A percentile compares a stretch with the other conserved stretches of the same genome.
phyloP scores from a whole-genome alignment of 208 protist species.

The Cochliopodium minus region DNA sequence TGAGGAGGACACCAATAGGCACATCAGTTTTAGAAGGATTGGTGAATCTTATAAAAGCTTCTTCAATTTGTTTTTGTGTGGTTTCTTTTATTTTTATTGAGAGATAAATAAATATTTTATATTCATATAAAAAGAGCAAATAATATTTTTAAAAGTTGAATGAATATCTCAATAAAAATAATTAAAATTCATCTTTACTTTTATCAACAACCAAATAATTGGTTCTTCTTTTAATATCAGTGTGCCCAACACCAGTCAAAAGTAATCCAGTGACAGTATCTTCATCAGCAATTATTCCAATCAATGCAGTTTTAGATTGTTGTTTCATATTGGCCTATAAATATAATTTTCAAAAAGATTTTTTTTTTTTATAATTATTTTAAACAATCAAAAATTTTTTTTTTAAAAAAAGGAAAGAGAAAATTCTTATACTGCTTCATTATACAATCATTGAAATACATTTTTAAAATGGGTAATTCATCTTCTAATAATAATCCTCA shows the following conservation, averaged over 20 bases:
- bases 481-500: too few relatives aligned
- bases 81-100: constrained; percentile 65
- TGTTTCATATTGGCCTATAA: too few relatives aligned
- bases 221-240: constrained; percentile 31
- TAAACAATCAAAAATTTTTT: too few relatives aligned
- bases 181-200: background rate
- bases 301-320: too few relatives aligned
- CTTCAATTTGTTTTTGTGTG: constrained; percentile 62
- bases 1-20: constrained; percentile 79
- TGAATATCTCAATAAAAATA: background rate
- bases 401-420: too few relatives aligned
- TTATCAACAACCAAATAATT: constrained; percentile 4
- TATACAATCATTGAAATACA: too few relatives aligned
- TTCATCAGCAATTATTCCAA: constrained; percentile 72
- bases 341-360: too few relatives aligned
- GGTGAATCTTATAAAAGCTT: constrained; percentile 69
- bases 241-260: constrained; percentile 74
- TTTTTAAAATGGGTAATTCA: too few relatives aligned
- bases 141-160: background rate
- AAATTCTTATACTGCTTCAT: too few relatives aligned
- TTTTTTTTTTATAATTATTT: too few relatives aligned
- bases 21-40: too few relatives aligned
- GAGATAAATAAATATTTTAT: background rate
- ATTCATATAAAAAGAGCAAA: background rate
- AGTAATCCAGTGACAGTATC: constrained; percentile 88